A percentile compares a stretch with the other conserved stretches of the same genome.
Conservation (phyloP, 1,284 basidiomycete genomes). For the Boletus mariae region DNA sequence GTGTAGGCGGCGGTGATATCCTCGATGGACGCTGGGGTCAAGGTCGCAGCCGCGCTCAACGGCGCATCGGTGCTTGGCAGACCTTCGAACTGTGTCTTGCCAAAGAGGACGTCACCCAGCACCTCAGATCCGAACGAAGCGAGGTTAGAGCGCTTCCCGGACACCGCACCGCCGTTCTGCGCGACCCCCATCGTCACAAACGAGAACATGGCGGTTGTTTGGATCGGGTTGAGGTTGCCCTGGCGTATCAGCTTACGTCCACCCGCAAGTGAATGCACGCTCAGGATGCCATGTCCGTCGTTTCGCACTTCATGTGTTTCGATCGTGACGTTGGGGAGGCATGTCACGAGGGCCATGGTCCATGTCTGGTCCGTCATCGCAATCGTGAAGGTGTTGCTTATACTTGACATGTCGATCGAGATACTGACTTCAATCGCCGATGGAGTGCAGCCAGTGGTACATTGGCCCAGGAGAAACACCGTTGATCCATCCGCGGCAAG, state of each 20-base stretch:
- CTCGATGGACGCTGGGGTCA: slow-evolving; percentile 9
- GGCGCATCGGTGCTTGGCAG: neutral
- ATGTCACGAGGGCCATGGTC: slow-evolving; percentile 21
- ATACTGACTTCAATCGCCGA: neutral
- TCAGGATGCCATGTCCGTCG: slow-evolving; percentile 16
- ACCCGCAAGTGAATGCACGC: slow-evolving; percentile 18
- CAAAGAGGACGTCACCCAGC: slow-evolving; percentile 20
- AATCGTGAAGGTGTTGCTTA: slow-evolving; percentile 16
- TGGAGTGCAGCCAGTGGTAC: slow-evolving; percentile 16
- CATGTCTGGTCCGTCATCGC: slow-evolving; percentile 16
- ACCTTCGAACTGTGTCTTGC: slow-evolving; percentile 10
- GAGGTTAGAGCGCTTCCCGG: neutral
- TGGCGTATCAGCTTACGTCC: slow-evolving; percentile 15
- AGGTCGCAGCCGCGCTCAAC: neutral
- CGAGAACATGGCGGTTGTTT: slow-evolving; percentile 22
- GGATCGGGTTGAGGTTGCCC: slow-evolving; percentile 23
- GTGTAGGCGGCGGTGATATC: slow-evolving; percentile 22
- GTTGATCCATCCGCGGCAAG: slow-evolving; percentile 20
- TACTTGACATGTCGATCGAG: slow-evolving; percentile 12
- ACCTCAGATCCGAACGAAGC: slow-evolving; percentile 13
- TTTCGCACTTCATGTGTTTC: slow-evolving; percentile 30
- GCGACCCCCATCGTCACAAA: slow-evolving; percentile 14
- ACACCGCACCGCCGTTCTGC: neutral
- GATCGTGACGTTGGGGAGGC: slow-evolving; percentile 24
- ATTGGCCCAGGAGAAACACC: slow-evolving; percentile 21